Conservation (phyloP, 192 early-diverging fungal genomes). For the Coemansia sp. region DNA sequence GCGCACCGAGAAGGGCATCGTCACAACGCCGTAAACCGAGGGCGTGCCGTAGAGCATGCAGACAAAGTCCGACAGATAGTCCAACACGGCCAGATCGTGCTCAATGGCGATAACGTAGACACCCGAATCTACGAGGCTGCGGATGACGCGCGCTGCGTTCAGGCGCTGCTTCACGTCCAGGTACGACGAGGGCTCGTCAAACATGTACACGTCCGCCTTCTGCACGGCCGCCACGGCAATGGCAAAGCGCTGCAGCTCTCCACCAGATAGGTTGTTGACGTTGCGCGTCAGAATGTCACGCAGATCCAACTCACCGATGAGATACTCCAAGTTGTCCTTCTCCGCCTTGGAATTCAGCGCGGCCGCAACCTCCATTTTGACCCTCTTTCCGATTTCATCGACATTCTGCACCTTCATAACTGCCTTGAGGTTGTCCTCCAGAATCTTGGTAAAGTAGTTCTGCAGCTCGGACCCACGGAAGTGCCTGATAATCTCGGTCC, state of each 20-base stretch:
- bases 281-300: constrained; percentile 81
- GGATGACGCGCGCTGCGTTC: constrained; percentile 92
- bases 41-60: constrained; percentile 99
- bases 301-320: constrained; percentile 78
- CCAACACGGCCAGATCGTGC: constrained; percentile 98
- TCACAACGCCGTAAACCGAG: constrained; percentile 95
- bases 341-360: constrained; percentile 73
- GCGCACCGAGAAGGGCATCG: constrained; percentile 93
- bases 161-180: constrained; percentile 99
- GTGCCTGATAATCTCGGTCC: constrained; percentile 94
- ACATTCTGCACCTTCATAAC: constrained; percentile 98
- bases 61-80: constrained; percentile 97
- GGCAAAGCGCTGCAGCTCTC: constrained; percentile 98
- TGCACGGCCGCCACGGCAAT: constrained; percentile 85
- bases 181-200: constrained; percentile 98
- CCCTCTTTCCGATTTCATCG: constrained; percentile 80
- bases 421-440: constrained; percentile 93
- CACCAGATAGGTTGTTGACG: constrained; percentile 84
- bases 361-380: constrained; percentile 75
- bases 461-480: constrained; percentile 98
- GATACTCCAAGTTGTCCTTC: constrained; percentile 68
- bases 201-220: constrained; percentile 95
- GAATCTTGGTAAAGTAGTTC: constrained; percentile 98
- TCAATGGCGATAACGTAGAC: constrained; percentile 95
- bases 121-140: constrained; percentile 70